These are phyloP conservation scores for Pugionium cornutum DNA, from an alignment of 345 rosid genomes.

Conservation along the genomic window DNA sequence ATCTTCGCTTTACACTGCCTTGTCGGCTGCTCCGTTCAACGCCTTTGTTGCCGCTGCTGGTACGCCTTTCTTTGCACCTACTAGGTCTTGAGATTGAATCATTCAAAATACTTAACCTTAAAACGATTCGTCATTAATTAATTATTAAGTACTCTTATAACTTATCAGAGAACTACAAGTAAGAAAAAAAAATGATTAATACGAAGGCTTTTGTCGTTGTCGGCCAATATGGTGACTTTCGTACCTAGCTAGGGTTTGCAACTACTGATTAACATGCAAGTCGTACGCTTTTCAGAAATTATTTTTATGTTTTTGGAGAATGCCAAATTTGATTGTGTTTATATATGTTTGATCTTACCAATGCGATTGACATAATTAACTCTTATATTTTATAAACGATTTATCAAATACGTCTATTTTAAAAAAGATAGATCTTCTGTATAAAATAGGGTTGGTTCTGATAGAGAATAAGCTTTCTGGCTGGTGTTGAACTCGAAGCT, in stretches of 20 bases:
- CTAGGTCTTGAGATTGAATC: conserved; percentile 53
- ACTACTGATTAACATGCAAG: conserved; percentile 39
- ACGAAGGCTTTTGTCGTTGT: conserved; percentile 25
- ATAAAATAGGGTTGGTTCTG: neutral
- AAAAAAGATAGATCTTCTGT: neutral
- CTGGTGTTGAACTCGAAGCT: too few species aligned
- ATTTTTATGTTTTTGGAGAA: neutral
- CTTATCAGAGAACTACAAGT: conserved; percentile 10
- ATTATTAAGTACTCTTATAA: conserved; percentile 8
- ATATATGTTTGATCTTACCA: conserved; percentile 30
- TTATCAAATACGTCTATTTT: neutral
- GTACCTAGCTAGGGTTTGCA: conserved; percentile 36
- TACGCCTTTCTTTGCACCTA: conserved; percentile 77
- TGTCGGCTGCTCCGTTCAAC: conserved; percentile 60
- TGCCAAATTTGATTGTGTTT: too few species aligned
- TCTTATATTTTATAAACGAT: neutral
- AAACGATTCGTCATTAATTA: conserved; percentile 20
- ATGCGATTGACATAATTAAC: conserved; percentile 25
- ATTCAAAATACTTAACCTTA: too few species aligned
- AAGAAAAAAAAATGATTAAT: neutral
- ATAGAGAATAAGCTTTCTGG: too few species aligned
- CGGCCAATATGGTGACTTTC: conserved; percentile 28
- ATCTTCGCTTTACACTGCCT: conserved; percentile 44
- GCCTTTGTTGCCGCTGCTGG: conserved; percentile 67
- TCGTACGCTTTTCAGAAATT: conserved; percentile 19